Percentiles rank a stretch among this genome's conserved stretches.
Evolutionary conservation across 441 rosid genomes (phyloP).

Genomic region (Croton setiger): DNA sequence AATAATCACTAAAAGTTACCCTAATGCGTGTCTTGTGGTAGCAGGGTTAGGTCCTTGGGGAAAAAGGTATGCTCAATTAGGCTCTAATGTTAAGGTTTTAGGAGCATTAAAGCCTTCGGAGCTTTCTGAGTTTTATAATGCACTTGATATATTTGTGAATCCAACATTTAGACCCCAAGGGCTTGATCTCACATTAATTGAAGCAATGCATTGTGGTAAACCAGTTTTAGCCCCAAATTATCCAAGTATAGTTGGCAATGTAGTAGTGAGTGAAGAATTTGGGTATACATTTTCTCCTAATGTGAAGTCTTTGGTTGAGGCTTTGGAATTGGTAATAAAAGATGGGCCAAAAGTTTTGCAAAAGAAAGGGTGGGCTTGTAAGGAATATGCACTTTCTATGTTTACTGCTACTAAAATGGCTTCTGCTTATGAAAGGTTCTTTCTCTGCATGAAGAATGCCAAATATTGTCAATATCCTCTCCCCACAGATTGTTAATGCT

Average conservation of each 20-base stretch:
- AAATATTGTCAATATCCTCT: slow-evolving; percentile 52
- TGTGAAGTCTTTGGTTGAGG: slow-evolving; percentile 55
- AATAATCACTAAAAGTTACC: slow-evolving; percentile 32
- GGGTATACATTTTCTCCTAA: slow-evolving; percentile 71
- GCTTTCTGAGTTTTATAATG: slow-evolving; percentile 54
- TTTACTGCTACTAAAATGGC: slow-evolving; percentile 71
- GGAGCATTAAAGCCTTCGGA: slow-evolving; percentile 46
- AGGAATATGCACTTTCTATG: slow-evolving; percentile 43
- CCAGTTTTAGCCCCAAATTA: slow-evolving; percentile 57
- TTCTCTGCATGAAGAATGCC: slow-evolving; percentile 58
- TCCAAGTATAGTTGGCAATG: slow-evolving; percentile 73
- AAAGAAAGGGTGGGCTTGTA: slow-evolving; percentile 50
- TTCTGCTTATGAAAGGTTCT: slow-evolving; percentile 65
- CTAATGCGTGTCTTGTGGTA: slow-evolving; percentile 45
- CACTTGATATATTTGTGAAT: slow-evolving; percentile 60
- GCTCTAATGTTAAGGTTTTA: slow-evolving; percentile 45
- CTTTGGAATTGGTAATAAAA: slow-evolving; percentile 43
- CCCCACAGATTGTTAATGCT: slow-evolving; percentile 31
- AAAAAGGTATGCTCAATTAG: slow-evolving; percentile 49
- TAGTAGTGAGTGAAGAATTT: slow-evolving; percentile 42
- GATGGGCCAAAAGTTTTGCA: slow-evolving; percentile 46
- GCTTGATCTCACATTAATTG: slow-evolving; percentile 59
- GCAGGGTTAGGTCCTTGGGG: slow-evolving; percentile 84
- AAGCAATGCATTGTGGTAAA: slow-evolving; percentile 75
- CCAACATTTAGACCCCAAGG: slow-evolving; percentile 73